Evolutionary conservation across 495 filamentous ascomycete species (phyloP).

Genomic region (Penicillium antarcticum): DNA sequence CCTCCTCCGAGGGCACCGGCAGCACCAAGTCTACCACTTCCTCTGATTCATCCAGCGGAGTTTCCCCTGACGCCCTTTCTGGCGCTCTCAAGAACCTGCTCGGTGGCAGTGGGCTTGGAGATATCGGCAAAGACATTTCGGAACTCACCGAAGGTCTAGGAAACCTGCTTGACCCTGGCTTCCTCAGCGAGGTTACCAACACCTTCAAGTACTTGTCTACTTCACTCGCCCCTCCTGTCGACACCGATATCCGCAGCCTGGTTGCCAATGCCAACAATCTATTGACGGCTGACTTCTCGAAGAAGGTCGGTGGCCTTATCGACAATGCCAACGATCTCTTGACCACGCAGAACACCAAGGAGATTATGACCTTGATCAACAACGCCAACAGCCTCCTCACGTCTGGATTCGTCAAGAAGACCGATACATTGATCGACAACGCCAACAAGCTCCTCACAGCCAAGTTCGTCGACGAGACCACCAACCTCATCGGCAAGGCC

Average conservation of each 20-base stretch:
- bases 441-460: slow-evolving; percentile 17
- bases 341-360: slow-evolving; percentile 32
- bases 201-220: slow-evolving; percentile 37
- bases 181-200: slow-evolving; percentile 26
- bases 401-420: slow-evolving; percentile 27
- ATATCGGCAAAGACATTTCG: slow-evolving; percentile 9
- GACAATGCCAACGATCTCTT: slow-evolving; percentile 26
- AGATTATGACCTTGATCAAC: slow-evolving; percentile 36
- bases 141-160: slow-evolving; percentile 9
- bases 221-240: slow-evolving; percentile 33
- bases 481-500: slow-evolving; percentile 31
- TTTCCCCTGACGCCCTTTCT: background rate
- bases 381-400: slow-evolving; percentile 27
- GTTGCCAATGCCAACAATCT: slow-evolving; percentile 32
- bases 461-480: slow-evolving; percentile 22
- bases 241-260: slow-evolving; percentile 37
- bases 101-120: slow-evolving; percentile 1
- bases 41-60: slow-evolving; percentile 3
- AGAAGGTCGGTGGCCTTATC: slow-evolving; percentile 32
- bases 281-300: slow-evolving; percentile 29
- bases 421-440: slow-evolving; percentile 16
- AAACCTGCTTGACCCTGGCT: slow-evolving; percentile 18
- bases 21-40: slow-evolving; percentile 6
- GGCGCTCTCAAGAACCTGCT: background rate
- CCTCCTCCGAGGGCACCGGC: background rate